Evolutionary conservation across 2,329 filamentous ascomycete genomes (phyloP), one percentile per base, ranked within the genome.

Genomic region (Colletotrichum euphorbiae): DNA sequence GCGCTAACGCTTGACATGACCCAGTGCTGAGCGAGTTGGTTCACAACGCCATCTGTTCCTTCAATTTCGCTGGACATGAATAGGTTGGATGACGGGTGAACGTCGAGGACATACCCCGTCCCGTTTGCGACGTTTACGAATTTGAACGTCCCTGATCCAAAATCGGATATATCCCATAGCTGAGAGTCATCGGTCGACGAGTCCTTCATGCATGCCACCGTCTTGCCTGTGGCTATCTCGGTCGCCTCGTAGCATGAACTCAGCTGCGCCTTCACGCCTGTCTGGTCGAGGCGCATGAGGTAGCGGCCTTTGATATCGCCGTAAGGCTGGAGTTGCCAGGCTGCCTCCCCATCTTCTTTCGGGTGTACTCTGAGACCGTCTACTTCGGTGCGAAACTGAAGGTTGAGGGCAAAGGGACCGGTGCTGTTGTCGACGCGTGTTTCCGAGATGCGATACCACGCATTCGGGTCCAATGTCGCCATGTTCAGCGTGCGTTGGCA

Each of bases 391-490:
- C 63, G 46, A 21, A 64, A 28, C 9, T 69, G 63, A 12, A 74
- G 72, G 48, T 71, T 73, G 60, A 61, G 56, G 3, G 42, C 21
- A 15, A 80, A 75, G 0, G 69, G 54, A 12, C 70, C 71, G 21
- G 70, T 68, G 48, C 73, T 72, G 21, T 71, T 69, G 67, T 79
- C 77, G 33, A 79, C 76, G 38, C 77, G 76, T 31, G 66, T 71
- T 64, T 80, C 77, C 19, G 73, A 75, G 17, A 80, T 43, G 59
- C 78, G 75, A 62, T 77, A 79, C 78, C 78, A 80, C 31, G 69
- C 74, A 59, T 80, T 79, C 28, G 74, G 54, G 72, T 80, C 75
- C 46, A 80, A 40, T 45, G 33, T 60, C 48, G 61, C 66, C 61
- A 65, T 68, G 43, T 63, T 68, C 52, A 50, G 11, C 50, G 66